Evolutionary conservation across 2,329 filamentous ascomycete genomes (phyloP), one percentile per base, ranked within the genome.

Genomic region (Diaporthe australafricana): DNA sequence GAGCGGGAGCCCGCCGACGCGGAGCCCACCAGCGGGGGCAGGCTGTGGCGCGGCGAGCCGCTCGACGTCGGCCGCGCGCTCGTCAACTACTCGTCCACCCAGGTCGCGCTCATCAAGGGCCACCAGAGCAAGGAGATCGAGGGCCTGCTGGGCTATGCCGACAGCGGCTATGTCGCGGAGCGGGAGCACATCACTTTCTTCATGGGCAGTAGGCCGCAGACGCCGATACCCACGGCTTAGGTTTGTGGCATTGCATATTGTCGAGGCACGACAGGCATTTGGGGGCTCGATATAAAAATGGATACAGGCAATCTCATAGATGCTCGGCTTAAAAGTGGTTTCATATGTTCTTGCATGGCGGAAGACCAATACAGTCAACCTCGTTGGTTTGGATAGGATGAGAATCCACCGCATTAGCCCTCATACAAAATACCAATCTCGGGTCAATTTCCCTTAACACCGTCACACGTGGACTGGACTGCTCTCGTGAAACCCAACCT

Each of bases 121-220:
- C 86, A 93, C 75, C 91, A 93, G 80, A 98, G 95, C 79, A 89
- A 87, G 7, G 93, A 98, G 79, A 98, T 99, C 74, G 87, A 91
- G 60, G 87, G 88, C 12, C 84, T 96, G 55, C 84, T 99, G 40
- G 96, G 96, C 4, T 99, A 98, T 82, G 94, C 94, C 25, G 95
- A 98, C 80, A 97, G 93, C 78, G 95, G 98, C 83, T 98, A 98
- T 83, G 93, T 98, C 50, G 95, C 95, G 12, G 87, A 96, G 78
- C 87, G 95, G 74, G 94, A 97, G 81, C 96, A 97, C 77, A 92
- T 98, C 74, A 94, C 94, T 55, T 91, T 98, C 76, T 92, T 93
- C 74, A 83, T 80, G 42, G 81, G 80, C 70, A 90, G 88, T 76
- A 82, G 87, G 40, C 87, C 88, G 27, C 85, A 83, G 17, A 89